These are phyloP conservation scores for Ilyonectria sp. DNA, from an alignment of 2,329 filamentous ascomycete genomes.

Conservation along the genomic window DNA sequence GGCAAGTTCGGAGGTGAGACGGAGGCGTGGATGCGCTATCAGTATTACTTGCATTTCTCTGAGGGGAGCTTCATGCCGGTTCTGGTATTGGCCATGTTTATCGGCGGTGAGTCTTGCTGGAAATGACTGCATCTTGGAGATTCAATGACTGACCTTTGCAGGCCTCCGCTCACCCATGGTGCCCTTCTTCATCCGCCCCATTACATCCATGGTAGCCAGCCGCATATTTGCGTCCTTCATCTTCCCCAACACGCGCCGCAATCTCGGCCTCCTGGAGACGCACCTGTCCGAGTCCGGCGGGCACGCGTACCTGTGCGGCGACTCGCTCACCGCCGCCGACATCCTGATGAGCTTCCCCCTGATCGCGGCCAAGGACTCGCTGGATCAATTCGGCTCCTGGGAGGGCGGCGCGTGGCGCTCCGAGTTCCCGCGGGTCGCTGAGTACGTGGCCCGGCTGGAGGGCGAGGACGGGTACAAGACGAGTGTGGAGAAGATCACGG, in stretches of 20 bases:
- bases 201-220: slow-evolving; percentile 63
- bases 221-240: slow-evolving; percentile 59
- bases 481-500: slow-evolving; percentile 64
- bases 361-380: slow-evolving; percentile 58
- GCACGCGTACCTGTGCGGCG: slow-evolving; percentile 63
- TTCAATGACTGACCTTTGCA: slow-evolving; percentile 35
- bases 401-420: slow-evolving; percentile 56
- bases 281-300: slow-evolving; percentile 63
- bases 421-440: slow-evolving; percentile 61
- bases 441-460: slow-evolving; percentile 64
- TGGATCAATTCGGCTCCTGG: slow-evolving; percentile 60
- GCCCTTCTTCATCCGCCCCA: slow-evolving; percentile 68
- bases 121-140: background rate
- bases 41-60: slow-evolving; percentile 85
- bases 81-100: slow-evolving; percentile 75
- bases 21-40: slow-evolving; percentile 71
- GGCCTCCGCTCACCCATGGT: slow-evolving; percentile 62
- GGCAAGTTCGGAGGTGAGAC: slow-evolving; percentile 72
- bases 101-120: slow-evolving; percentile 59
- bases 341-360: slow-evolving; percentile 69
- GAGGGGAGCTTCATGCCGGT: slow-evolving; percentile 88
- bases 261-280: slow-evolving; percentile 66
- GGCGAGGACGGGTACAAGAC: slow-evolving; percentile 63
- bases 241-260: slow-evolving; percentile 63
- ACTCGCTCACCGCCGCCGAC: slow-evolving; percentile 65